Percentiles rank a stretch among this genome's conserved stretches.
Evolutionary conservation across 2,329 filamentous ascomycete species (phyloP).

Genomic region (Ophiocordyceps australis): DNA sequence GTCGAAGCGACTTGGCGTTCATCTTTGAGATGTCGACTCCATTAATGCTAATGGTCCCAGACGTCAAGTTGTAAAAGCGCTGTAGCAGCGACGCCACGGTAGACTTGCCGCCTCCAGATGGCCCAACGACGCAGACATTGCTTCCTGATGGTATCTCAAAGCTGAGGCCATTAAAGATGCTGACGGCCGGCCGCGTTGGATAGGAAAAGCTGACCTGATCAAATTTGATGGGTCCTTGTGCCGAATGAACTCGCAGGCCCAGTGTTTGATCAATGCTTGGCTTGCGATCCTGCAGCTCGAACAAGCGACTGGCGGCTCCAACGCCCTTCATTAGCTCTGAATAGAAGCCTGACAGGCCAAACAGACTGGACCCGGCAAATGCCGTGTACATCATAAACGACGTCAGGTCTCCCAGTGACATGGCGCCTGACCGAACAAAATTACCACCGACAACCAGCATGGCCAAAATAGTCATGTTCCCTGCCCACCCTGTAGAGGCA

Average conservation of each 20-base stretch:
- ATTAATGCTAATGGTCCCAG: slow-evolving; percentile 65
- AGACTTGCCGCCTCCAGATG: slow-evolving; percentile 89
- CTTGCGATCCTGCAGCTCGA: slow-evolving; percentile 83
- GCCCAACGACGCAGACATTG: slow-evolving; percentile 92
- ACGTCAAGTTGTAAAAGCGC: slow-evolving; percentile 74
- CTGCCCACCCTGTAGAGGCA: slow-evolving; percentile 68
- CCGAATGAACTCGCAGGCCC: slow-evolving; percentile 61
- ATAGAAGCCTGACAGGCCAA: slow-evolving; percentile 90
- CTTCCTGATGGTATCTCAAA: slow-evolving; percentile 87
- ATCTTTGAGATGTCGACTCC: slow-evolving; percentile 67
- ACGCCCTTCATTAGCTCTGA: slow-evolving; percentile 98
- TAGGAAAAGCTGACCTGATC: slow-evolving; percentile 77
- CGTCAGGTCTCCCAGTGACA: slow-evolving; percentile 81
- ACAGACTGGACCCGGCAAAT: slow-evolving; percentile 69
- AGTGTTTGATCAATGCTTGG: slow-evolving; percentile 77
- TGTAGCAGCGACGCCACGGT: slow-evolving; percentile 85
- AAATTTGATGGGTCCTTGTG: slow-evolving; percentile 79
- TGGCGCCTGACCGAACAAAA: slow-evolving; percentile 71
- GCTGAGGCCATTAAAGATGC: slow-evolving; percentile 73
- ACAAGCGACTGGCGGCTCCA: slow-evolving; percentile 86
- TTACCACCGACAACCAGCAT: slow-evolving; percentile 81
- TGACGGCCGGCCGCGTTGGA: slow-evolving; percentile 79
- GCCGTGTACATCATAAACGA: slow-evolving; percentile 98
- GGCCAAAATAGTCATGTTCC: slow-evolving; percentile 89
- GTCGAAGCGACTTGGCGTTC: slow-evolving; percentile 83